phyloP scores from a whole-genome alignment of 192 early-diverging fungal genomes.

The Coemansia sp. region DNA sequence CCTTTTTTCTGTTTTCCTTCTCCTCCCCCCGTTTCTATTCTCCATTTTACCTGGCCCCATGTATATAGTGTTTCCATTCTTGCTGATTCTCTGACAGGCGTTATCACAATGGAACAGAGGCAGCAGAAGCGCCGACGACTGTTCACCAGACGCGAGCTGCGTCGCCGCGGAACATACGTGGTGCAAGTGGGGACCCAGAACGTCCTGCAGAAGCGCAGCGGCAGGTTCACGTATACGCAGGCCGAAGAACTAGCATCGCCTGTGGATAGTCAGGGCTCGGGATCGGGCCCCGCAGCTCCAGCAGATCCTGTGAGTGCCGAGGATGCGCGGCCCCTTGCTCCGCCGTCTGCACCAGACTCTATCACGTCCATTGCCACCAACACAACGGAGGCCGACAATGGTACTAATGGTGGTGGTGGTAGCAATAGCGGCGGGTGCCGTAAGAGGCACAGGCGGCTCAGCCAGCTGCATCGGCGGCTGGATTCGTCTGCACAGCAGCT shows the following conservation, averaged over 20 bases:
- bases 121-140: conserved; percentile 25
- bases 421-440: too few species aligned
- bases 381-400: too few species aligned
- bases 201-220: conserved; percentile 22
- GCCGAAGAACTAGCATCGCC: neutral
- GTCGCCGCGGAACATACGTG: conserved; percentile 26
- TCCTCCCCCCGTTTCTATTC: neutral
- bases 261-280: neutral
- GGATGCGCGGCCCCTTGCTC: too few species aligned
- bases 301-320: too few species aligned
- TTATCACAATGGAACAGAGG: too few species aligned
- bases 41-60: too few species aligned
- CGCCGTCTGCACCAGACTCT: too few species aligned
- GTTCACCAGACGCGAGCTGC: conserved; percentile 38
- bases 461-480: neutral
- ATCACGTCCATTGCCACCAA: too few species aligned
- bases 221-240: conserved; percentile 28
- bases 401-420: too few species aligned
- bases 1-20: neutral
- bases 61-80: too few species aligned
- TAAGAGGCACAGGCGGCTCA: neutral
- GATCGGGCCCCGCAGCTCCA: too few species aligned
- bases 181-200: conserved; percentile 41
- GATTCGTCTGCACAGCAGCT: conserved; percentile 6
- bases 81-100: too few species aligned